Conservation (phyloP, 495 filamentous ascomycete genomes). For the Neurospora hispaniola region DNA sequence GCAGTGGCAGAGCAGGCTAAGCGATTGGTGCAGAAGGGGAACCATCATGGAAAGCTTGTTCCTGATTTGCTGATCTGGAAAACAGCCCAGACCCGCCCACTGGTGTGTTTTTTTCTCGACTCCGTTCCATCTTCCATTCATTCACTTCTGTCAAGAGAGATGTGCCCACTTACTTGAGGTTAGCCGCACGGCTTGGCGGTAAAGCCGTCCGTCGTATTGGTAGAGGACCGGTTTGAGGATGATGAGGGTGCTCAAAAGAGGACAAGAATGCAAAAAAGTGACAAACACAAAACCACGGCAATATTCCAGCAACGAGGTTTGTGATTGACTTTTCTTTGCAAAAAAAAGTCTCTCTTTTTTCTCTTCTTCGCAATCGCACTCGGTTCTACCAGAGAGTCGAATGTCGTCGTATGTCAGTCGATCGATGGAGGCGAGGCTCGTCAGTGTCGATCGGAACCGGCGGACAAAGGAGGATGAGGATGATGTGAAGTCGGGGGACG, state of each 20-base stretch:
- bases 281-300: constrained; percentile 18
- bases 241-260: not conserved
- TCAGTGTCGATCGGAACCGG: not conserved
- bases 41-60: not conserved
- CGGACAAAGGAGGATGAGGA: not conserved
- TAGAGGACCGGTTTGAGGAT: not conserved
- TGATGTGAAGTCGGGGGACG: not conserved
- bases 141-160: not conserved
- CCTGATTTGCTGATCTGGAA: not conserved
- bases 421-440: not conserved
- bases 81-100: not conserved
- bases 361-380: not conserved
- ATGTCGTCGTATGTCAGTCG: not conserved
- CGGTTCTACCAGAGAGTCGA: constrained; percentile 2
- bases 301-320: constrained; percentile 30
- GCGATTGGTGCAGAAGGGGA: not conserved
- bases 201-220: constrained; percentile 3
- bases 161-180: not conserved
- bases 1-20: not conserved
- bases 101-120: not conserved
- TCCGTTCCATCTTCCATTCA: not conserved
- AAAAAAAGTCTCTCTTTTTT: constrained; percentile 1
- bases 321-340: constrained; percentile 10
- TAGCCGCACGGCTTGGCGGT: not conserved
- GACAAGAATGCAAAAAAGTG: constrained; percentile 7